Percentiles rank a stretch among this genome's conserved stretches.
Conservation (phyloP, 1,284 basidiomycete species). For the Athelia sp. region DNA sequence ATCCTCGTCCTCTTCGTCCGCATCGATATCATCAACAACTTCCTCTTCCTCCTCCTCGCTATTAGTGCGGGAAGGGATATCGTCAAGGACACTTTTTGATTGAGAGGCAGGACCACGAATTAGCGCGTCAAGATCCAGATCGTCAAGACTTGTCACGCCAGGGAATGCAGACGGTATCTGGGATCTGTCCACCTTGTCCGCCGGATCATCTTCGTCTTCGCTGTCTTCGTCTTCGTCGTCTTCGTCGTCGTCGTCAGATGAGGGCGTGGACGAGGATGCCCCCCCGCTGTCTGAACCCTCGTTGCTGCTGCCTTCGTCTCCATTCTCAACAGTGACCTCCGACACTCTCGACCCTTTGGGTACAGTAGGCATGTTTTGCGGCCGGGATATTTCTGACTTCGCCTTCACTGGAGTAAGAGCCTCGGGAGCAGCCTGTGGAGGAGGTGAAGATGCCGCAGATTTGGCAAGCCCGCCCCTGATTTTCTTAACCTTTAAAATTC, state of each 20-base stretch:
- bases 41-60: conserved; percentile 23
- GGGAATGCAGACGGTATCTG: conserved; percentile 5
- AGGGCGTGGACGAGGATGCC: neutral
- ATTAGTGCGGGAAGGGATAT: conserved; percentile 15
- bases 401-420: neutral
- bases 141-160: conserved; percentile 17
- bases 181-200: neutral
- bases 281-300: conserved; percentile 20
- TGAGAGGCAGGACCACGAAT: conserved; percentile 39
- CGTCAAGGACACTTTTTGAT: conserved; percentile 19
- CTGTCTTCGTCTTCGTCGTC: conserved; percentile 5
- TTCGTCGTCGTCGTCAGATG: conserved; percentile 8
- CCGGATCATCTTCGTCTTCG: conserved; percentile 1
- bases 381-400: conserved; percentile 2
- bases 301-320: conserved; percentile 28
- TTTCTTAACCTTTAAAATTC: conserved; percentile 15
- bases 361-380: conserved; percentile 10
- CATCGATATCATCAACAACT: conserved; percentile 24
- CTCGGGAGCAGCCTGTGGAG: neutral
- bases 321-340: conserved; percentile 25
- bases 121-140: conserved; percentile 39
- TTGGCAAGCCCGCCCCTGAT: conserved; percentile 2
- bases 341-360: conserved; percentile 19
- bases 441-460: neutral
- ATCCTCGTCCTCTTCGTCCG: conserved; percentile 15